These are phyloP conservation scores for Calcarisporium arbuscula DNA, from an alignment of 2,329 filamentous ascomycete genomes.

Conservation along the genomic window DNA sequence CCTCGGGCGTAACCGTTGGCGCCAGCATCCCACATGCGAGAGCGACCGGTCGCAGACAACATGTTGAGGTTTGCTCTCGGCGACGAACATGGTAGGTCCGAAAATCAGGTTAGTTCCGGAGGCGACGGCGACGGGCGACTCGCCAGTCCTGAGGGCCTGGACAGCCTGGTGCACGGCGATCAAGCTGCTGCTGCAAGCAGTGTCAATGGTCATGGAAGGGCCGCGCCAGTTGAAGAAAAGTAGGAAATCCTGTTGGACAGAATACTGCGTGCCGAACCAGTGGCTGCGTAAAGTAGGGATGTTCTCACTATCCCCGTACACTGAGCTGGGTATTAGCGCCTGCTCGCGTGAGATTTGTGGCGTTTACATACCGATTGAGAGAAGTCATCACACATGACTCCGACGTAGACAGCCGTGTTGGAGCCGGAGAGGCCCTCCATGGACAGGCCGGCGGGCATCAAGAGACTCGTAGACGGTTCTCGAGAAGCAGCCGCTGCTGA, in stretches of 20 bases:
- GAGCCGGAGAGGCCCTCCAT: constrained; percentile 1
- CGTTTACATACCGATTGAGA: constrained; percentile 14
- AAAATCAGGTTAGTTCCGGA: constrained; percentile 13
- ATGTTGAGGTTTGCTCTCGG: constrained; percentile 14
- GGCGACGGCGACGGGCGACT: constrained; percentile 8
- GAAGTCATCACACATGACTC: constrained; percentile 15
- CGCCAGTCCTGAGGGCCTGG: constrained; percentile 6
- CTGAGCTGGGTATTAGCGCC: constrained; percentile 7
- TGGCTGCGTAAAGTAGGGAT: constrained; percentile 8
- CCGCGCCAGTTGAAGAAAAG: constrained; percentile 16
- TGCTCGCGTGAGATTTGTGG: too few species aligned
- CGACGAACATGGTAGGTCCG: constrained; percentile 1
- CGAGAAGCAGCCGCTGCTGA: constrained; percentile 5
- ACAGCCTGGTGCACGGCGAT: constrained; percentile 25
- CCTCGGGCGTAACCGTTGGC: constrained; percentile 46
- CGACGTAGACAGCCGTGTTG: constrained; percentile 8
- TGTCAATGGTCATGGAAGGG: constrained; percentile 26
- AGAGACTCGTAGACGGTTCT: constrained; percentile 11
- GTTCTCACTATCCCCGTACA: constrained; percentile 9
- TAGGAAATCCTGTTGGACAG: constrained; percentile 14
- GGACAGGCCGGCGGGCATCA: constrained; percentile 4
- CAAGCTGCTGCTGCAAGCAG: constrained; percentile 30
- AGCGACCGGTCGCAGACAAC: constrained; percentile 28
- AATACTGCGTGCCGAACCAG: constrained; percentile 8
- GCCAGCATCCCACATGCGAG: constrained; percentile 31